A percentile compares a stretch with the other conserved stretches of the same genome.
Evolutionary conservation across 1,139 yeast species (phyloP).

Genomic region (Groenewaldozyma sp.): DNA sequence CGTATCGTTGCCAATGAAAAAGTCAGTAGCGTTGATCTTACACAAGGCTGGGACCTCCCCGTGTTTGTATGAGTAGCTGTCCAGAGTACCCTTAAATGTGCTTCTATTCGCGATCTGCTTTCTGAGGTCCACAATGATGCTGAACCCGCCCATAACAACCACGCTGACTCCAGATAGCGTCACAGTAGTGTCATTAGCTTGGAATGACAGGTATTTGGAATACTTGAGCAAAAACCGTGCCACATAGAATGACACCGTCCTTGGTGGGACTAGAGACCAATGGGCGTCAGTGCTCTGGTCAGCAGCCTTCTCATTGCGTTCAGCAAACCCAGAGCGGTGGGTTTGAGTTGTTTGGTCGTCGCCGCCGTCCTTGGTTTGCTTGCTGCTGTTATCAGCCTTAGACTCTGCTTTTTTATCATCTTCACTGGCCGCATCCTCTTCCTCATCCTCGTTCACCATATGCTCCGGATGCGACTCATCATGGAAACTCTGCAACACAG

Average conservation of each 20-base stretch:
- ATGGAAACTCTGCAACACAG: too few relatives aligned
- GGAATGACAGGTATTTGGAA: constrained; percentile 23
- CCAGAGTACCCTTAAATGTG: constrained; percentile 29
- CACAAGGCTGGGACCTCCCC: constrained; percentile 26
- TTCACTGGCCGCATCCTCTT: neutral
- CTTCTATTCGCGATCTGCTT: constrained; percentile 11
- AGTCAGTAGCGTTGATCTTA: constrained; percentile 21
- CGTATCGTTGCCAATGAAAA: constrained; percentile 21
- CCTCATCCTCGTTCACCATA: constrained; percentile 2
- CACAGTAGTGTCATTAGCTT: constrained; percentile 20
- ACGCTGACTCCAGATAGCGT: constrained; percentile 21
- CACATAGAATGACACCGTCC: constrained; percentile 16
- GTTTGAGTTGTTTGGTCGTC: constrained; percentile 7
- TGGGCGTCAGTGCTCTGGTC: constrained; percentile 7
- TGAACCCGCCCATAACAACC: constrained; percentile 23
- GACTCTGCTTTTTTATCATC: neutral
- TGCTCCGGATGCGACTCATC: constrained; percentile 15
- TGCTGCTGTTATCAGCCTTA: neutral
- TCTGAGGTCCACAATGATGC: constrained; percentile 24
- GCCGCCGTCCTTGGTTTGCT: constrained; percentile 1
- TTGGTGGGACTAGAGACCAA: constrained; percentile 22
- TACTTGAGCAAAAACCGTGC: constrained; percentile 22
- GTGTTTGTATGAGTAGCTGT: constrained; percentile 20
- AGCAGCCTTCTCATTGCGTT: constrained; percentile 6
- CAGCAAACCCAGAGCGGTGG: constrained; percentile 13